Evolutionary conservation across 805 yeast species (phyloP), one percentile per base, ranked within the genome.

Genomic region (Blastobotrys parvus): DNA sequence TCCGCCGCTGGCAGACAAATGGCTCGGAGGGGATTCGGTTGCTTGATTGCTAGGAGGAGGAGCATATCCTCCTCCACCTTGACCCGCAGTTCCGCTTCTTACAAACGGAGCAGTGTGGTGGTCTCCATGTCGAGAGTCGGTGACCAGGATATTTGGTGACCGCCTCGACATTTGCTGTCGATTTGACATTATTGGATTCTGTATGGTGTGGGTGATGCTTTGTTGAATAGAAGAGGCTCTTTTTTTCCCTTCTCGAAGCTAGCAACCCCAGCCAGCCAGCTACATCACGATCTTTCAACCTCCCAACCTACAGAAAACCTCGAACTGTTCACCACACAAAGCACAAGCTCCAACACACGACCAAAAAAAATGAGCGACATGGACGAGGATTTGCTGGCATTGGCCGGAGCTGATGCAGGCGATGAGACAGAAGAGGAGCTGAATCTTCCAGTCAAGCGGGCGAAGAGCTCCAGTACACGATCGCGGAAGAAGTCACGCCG

Each of bases 131-230:
- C 97, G 70, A 2, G 85, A 77, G 64, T 89, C 97, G 0, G 97
- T 90, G 31, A 89, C 97, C 45, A 89, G 70, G 56, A 89, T 89
- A 1, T 95, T 85, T 8, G 97, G 97, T 23, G 96, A 85, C 54
- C 97, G 66, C 54, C 84, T 85, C 11, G 95, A 86, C 4, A 84
- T 79, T 3, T 83, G 80, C 15, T 45, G 50, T 38, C 41, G 35
- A 25, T 41, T 36, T 15, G 45, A 32, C 50, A 48, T 45, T 38
- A 37, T 25, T 11, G 7, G n/a, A n/a, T n/a, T n/a, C n/a, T n/a
- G n/a, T n/a, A n/a, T n/a, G n/a, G n/a, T n/a, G n/a, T n/a, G n/a
- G n/a, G n/a, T n/a, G n/a, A n/a, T n/a, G n/a, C n/a, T n/a, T n/a
- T n/a, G n/a, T n/a, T n/a, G n/a, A n/a, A n/a, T n/a, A n/a, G n/a